Evolutionary conservation across 2,329 filamentous ascomycete species (phyloP), one percentile per base, ranked within the genome.

Genomic region (Trichoderma sp.): DNA sequence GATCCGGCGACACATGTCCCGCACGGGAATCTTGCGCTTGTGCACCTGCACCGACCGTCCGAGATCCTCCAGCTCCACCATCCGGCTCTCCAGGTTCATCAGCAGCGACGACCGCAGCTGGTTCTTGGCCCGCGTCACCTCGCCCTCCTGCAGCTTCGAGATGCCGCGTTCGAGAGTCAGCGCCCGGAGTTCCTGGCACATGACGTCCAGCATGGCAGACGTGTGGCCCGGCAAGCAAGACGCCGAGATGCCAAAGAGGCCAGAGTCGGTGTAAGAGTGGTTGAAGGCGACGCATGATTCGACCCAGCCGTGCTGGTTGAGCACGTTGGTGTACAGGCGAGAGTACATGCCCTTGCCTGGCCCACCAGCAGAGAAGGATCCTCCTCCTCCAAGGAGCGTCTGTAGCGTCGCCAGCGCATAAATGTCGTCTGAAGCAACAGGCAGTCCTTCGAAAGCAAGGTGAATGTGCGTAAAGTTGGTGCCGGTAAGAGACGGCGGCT

Each of bases 301-400:
- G 29, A 99, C 93, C 94, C 94, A 99, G 73, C 92, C 93, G 81
- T 97, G 90, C 81, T 98, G 94, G 83, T 99, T 99, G 61, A 99
- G 87, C 0, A 98, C 94, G 78, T 97, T 97, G 71, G 94, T 98
- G 84, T 97, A 99, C 9, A 99, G 87, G 13, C 95, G 91, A 42
- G 92, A 97, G 84, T 98, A 98, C 95, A 99, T 99, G 78, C 95
- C 95, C 83, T 99, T 99, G 64, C 95, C 95, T 5, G 95, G 95
- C 0, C 95, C 95, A 74, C 95, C 95, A 64, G 95, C 95, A 17
- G 92, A 97, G 83, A 99, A 99, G 67, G 94, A 97, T 27, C 95
- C 95, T 58, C 95, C 95, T 57, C 95, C 95, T 68, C 95, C 95
- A 37, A 99, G 92, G 10, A 99, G 90, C 1, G 93, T 98, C 80